Conservation (phyloP, 1,284 basidiomycete genomes). For the Cystobasidium pallidum region DNA sequence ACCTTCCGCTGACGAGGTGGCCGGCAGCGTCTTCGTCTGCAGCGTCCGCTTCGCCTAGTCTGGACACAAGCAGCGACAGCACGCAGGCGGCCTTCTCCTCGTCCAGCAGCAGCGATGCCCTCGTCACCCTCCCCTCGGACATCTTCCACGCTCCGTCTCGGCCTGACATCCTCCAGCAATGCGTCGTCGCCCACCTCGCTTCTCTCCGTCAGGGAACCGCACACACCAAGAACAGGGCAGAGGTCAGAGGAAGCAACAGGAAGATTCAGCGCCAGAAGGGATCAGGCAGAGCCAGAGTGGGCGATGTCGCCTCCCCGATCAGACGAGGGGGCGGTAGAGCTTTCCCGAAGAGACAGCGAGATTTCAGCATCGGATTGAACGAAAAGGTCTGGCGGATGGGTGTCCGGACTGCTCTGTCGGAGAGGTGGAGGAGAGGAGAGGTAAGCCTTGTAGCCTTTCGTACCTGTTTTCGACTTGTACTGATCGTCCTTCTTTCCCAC, state of each 20-base stretch:
- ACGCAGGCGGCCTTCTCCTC: neutral
- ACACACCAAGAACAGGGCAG: constrained; percentile 84
- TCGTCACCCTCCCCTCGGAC: constrained; percentile 75
- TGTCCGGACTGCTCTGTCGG: constrained; percentile 38
- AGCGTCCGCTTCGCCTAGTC: too few relatives aligned
- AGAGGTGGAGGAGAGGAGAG: constrained; percentile 45
- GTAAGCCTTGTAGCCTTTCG: constrained; percentile 15
- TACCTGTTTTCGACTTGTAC: neutral
- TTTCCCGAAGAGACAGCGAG: constrained; percentile 50
- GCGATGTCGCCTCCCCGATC: constrained; percentile 85
- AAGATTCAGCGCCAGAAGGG: constrained; percentile 95
- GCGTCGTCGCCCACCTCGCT: constrained; percentile 86
- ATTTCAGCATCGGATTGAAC: constrained; percentile 37
- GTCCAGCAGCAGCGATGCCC: constrained; percentile 45
- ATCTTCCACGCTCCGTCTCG: constrained; percentile 87
- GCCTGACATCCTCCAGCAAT: constrained; percentile 88
- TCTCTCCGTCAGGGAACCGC: constrained; percentile 86
- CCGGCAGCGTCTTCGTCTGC: neutral
- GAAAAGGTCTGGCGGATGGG: constrained; percentile 41
- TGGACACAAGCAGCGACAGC: constrained; percentile 19
- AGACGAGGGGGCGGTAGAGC: constrained; percentile 78
- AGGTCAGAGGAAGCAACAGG: constrained; percentile 82
- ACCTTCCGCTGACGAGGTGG: constrained; percentile 39
- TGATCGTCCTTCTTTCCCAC: neutral
- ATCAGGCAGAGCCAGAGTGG: constrained; percentile 82